Base-by-base conservation (phyloP, 2,329 filamentous ascomycete species). In the Coleophoma cylindrospora region DNA sequence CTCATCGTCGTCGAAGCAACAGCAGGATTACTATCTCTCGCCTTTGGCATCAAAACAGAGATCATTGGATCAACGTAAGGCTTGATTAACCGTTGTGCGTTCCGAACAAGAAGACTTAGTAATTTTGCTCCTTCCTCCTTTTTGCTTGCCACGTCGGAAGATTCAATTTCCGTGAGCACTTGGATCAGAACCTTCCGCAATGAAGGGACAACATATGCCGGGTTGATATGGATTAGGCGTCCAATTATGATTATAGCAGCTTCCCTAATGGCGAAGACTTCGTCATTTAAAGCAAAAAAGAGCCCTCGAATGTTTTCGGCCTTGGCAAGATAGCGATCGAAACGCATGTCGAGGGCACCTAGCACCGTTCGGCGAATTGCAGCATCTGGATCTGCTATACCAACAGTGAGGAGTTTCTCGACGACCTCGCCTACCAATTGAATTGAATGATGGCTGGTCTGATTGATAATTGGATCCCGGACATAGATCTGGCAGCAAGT, bases 401-500 rank as follows among this genome's bases (percentile, higher is more conserved):
- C 92, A 37, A 97, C 91, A 0, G 92, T 96, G 54, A 99, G 76
- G 1, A 99, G 81, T 64, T 94, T 96, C 69, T 97, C 91, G 51
- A 99, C 96, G 34, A 99, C 94, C 66, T 99, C 94, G 49, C 92
- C 89, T 43, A 99, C 95, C 27, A 99, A 92, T 66, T 96, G 91
- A 38, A 97, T 89, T 1, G 94, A 92, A 67, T 99, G 94, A 57
- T 92, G 89, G 66, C 94, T 97, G 7, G 92, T 96, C 70, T 99
- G 94, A 61, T 96, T 94, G 62, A 99, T 91, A 57, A 99, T 97
- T 0, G 94, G 94, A 65, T 99, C 95, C 60, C 90, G 86, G 41
- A 97, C 89, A 64, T 97, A 97, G 43, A 99, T 81, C 67, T 99
- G 95, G 64, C 95, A 99, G 70, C 94, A 97, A 5, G 95, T 99